These are phyloP conservation scores for Sanghuangporus sanghuang DNA, from an alignment of 1,284 basidiomycete species.

Conservation along the genomic window DNA sequence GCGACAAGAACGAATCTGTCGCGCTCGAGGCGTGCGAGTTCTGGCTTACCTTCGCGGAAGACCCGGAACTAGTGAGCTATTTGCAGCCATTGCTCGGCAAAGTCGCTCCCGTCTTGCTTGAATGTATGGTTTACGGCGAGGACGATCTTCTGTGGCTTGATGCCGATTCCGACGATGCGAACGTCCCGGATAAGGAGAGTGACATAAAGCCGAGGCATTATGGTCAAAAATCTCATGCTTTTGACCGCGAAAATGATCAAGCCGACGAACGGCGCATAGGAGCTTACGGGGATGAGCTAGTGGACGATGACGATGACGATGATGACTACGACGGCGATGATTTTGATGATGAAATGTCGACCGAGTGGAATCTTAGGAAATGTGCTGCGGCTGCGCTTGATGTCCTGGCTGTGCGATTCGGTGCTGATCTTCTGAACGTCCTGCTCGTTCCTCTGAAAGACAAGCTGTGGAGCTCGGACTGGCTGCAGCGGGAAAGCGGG, in stretches of 20 bases:
- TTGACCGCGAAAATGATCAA: slow-evolving; percentile 62
- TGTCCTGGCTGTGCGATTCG: slow-evolving; percentile 92
- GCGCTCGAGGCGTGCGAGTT: slow-evolving; percentile 98
- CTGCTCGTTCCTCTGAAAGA: slow-evolving; percentile 89
- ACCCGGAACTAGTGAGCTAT: slow-evolving; percentile 79
- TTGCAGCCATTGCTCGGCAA: slow-evolving; percentile 82
- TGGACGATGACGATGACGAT: slow-evolving; percentile 77
- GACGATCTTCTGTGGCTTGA: slow-evolving; percentile 95
- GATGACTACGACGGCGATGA: slow-evolving; percentile 87
- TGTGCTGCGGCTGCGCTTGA: slow-evolving; percentile 97
- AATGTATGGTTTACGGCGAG: slow-evolving; percentile 97
- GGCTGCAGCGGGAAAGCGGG: slow-evolving; percentile 93
- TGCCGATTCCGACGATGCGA: slow-evolving; percentile 86
- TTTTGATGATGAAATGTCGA: slow-evolving; percentile 95
- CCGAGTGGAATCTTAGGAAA: slow-evolving; percentile 98
- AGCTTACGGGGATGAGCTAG: slow-evolving; percentile 68
- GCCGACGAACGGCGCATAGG: slow-evolving; percentile 43
- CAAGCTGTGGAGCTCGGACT: slow-evolving; percentile 90
- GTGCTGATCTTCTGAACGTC: slow-evolving; percentile 82
- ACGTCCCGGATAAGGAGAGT: slow-evolving; percentile 86
- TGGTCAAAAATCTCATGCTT: slow-evolving; percentile 76
- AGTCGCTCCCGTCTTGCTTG: slow-evolving; percentile 89
- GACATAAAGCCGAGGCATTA: slow-evolving; percentile 98
- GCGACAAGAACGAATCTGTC: slow-evolving; percentile 93
- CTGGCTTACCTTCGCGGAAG: slow-evolving; percentile 99